A percentile compares a stretch with the other conserved stretches of the same genome.
Evolutionary conservation across 2,329 filamentous ascomycete genomes (phyloP).

Genomic region (Ophiosphaerella narmari): DNA sequence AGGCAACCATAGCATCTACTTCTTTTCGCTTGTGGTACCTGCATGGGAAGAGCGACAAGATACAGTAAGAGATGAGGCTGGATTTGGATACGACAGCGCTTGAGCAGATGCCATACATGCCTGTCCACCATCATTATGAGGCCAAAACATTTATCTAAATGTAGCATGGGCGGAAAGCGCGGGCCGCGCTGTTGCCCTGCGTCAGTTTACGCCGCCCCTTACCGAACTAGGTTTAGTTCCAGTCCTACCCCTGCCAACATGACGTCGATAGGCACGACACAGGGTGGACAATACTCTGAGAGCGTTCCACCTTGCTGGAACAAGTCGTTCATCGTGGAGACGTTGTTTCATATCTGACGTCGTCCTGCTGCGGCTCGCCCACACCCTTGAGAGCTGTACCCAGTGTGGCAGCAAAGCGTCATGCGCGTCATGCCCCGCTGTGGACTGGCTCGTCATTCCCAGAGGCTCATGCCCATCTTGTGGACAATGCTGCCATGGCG

Average conservation of each 20-base stretch:
- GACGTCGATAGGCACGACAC: no score
- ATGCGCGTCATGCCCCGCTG: constrained; percentile 1
- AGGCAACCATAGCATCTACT: not conserved
- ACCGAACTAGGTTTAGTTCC: no score
- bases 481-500: no score
- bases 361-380: not conserved
- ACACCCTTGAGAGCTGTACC: not conserved
- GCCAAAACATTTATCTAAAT: constrained; percentile 9
- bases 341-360: constrained; percentile 7
- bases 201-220: no score
- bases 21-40: constrained; percentile 13
- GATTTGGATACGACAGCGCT: not conserved
- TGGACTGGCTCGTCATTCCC: no score
- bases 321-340: no score
- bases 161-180: not conserved
- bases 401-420: not conserved
- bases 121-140: constrained; percentile 22
- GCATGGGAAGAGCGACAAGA: constrained; percentile 8
- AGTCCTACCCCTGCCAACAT: no score
- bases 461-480: no score
- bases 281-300: no score
- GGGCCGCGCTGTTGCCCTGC: no score
- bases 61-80: constrained; percentile 16
- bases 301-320: no score
- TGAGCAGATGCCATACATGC: constrained; percentile 13